Evolutionary conservation across 192 early-diverging fungal species (phyloP), one percentile per base, ranked within the genome.

Genomic region (Haplosporangium gracile): DNA sequence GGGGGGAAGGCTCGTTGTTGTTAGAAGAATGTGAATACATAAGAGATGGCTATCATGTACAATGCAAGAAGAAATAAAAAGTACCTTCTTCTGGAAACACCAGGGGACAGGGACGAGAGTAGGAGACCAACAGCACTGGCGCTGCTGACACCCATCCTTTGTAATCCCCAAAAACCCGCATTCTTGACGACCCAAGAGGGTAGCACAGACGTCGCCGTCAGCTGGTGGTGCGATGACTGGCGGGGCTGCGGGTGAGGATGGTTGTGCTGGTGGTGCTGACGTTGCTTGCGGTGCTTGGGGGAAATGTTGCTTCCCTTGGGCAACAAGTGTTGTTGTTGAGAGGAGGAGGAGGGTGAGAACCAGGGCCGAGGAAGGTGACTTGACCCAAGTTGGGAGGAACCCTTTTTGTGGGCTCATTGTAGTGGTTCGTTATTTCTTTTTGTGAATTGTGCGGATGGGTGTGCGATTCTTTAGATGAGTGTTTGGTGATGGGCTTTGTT

Each of bases 11-110:
- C 2, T 38, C 0, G 38, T 20, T 38, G 36, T 26, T 68, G 65
- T 43, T 8, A 49, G 24, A 47, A 9, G 68, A 4, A 26, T 39
- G 18, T 15, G 0, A 10, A 7, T 40, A 39, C 2, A 20, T 40
- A 36, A 71, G 40, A 71, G 40, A 71, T 16, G 6, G 2, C 16
- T 22, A 32, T 5, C 22, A 13, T 55, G 51, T 55, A 2, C 13
- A 29, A 34, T 26, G 73, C 49, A 42, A 18, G 32, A 11, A 8
- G 43, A 70, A 38, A 13, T 9, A 63, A 63, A 26, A 2, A 18
- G 16, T 80, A 80, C 83, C 79, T 86, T 86, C 75, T 80, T 80
- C 36, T 86, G 74, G 70, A 86, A 86, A 53, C 83, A 86, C 83
- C 83, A 86, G 11, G 83, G 79, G 40, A 86, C 68, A 15, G 84